These are phyloP conservation scores for Oryza brachyantha DNA, from an alignment of 176 grass and related monocot genomes.

Conservation along the genomic window DNA sequence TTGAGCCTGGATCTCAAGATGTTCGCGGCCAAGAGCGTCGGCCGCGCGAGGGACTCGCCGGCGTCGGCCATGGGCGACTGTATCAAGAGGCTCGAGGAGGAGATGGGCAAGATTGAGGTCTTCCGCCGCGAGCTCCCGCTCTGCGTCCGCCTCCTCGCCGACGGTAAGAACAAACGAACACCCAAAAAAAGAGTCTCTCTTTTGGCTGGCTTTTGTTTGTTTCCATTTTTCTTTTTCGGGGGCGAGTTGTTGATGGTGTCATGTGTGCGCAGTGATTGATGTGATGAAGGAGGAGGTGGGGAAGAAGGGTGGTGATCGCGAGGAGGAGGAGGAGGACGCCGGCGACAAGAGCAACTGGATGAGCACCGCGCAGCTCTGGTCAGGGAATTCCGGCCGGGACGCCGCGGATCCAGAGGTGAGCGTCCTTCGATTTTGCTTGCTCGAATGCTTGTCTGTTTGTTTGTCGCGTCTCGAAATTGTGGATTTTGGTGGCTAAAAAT, in stretches of 20 bases:
- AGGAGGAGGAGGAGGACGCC: conserved; percentile 27
- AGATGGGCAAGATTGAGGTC: conserved; percentile 75
- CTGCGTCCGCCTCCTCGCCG: conserved; percentile 62
- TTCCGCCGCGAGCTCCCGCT: conserved; percentile 84
- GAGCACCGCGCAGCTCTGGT: conserved; percentile 92
- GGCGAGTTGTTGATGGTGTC: conserved; percentile 18
- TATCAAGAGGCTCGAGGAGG: conserved; percentile 68
- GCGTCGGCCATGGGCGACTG: conserved; percentile 47
- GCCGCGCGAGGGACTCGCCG: conserved; percentile 32
- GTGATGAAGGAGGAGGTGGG: conserved; percentile 66
- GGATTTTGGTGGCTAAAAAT: conserved; percentile 6
- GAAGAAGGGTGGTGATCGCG: conserved; percentile 21
- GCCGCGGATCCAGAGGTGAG: conserved; percentile 30
- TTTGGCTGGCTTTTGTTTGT: not conserved
- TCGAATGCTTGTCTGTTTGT: not conserved
- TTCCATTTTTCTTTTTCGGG: not conserved
- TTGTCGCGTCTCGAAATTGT: not conserved
- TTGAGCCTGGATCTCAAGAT: conserved; percentile 67
- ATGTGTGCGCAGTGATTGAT: conserved; percentile 62
- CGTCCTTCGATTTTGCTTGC: not conserved
- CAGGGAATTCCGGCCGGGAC: conserved; percentile 38
- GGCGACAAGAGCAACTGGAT: conserved; percentile 88
- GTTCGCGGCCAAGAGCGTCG: conserved; percentile 42
- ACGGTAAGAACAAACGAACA: conserved; percentile 40
- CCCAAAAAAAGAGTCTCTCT: not conserved